Base-by-base conservation (phyloP, 2,329 filamentous ascomycete genomes). In the Ophiostoma triangulosporum region DNA sequence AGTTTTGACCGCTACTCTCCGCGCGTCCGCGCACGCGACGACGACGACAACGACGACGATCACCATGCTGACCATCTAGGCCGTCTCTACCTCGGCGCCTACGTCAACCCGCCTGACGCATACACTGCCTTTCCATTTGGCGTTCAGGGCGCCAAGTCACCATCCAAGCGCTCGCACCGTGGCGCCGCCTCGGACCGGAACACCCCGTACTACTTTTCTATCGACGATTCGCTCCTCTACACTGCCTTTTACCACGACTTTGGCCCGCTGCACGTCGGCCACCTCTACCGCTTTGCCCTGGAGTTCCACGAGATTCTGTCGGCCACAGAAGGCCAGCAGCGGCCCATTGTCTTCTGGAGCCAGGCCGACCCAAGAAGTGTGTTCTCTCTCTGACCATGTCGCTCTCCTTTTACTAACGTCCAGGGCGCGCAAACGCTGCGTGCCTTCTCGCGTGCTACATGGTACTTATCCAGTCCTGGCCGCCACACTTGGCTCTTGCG, bases 231-330 rank as follows among this genome's bases (percentile, higher is more conserved):
- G 38, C 81, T 98, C 45, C 77, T 95, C 48, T 98, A 98, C 76
- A 98, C 98, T 68, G 90, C 91, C 31, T 98, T 98, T 70, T 90
- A 97, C 70, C 90, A 94, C 64, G 93, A 98, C 71, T 98, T 98
- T 68, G 93, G 93, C 63, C 93, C 93, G 63, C 75, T 98, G 56
- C 93, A 98, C 73, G 95, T 98, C 61, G 93, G 93, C 26, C 93
- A 98, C 67, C 65, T 98, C 38, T 98, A 97, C 74, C 81, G 93
- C 58, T 98, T 97, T 68, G 91, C 93, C 4, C 86, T 97, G 52
- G 84, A 91, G 63, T 88, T 98, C 65, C 93, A 98, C 65, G 91
- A 97, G 62, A 88, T 97, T 48, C 77, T 98, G 33, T 91, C 88
- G 15, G 88, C 90, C 55, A 88, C 89, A 59, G 87, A 88, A 63